Percentiles rank a stretch among this genome's conserved stretches.
phyloP scores from a whole-genome alignment of 1,284 basidiomycete species.

The Malassezia globosa region DNA sequence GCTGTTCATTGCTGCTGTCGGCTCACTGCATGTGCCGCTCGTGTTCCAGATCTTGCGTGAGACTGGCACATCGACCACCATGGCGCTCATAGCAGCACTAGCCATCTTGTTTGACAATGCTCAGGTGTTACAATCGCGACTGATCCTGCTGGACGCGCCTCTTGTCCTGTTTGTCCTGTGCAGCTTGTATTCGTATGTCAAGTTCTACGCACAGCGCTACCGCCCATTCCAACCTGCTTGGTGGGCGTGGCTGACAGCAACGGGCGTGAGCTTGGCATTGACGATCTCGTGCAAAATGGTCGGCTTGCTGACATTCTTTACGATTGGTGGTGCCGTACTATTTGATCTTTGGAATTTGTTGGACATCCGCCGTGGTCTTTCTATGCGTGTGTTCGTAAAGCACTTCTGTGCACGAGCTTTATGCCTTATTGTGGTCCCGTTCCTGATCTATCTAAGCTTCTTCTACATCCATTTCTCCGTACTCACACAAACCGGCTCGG shows the following conservation, averaged over 20 bases:
- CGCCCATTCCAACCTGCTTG: conserved; percentile 52
- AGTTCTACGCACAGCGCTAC: conserved; percentile 90
- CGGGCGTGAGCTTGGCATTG: conserved; percentile 84
- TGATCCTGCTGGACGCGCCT: conserved; percentile 89
- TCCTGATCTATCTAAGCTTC: conserved; percentile 82
- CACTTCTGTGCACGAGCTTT: conserved; percentile 78
- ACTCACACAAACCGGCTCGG: conserved; percentile 78
- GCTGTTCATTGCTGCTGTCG: conserved; percentile 77
- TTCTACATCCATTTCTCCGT: conserved; percentile 93
- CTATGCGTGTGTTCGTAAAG: conserved; percentile 63
- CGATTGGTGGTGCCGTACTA: conserved; percentile 78
- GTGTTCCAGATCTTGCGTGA: conserved; percentile 96
- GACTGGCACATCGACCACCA: conserved; percentile 79
- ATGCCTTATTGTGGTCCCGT: conserved; percentile 77
- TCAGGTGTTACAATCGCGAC: conserved; percentile 83
- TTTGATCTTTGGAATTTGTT: conserved; percentile 91
- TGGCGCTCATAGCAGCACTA: conserved; percentile 74
- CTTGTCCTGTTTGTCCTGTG: conserved; percentile 91
- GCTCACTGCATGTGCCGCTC: conserved; percentile 75
- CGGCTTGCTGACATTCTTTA: conserved; percentile 78
- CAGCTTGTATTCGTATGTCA: conserved; percentile 86
- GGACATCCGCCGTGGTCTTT: conserved; percentile 68
- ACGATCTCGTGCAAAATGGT: conserved; percentile 98
- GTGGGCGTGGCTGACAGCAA: conserved; percentile 89
- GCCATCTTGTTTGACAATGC: conserved; percentile 92